A percentile compares a stretch with the other conserved stretches of the same genome.
These are phyloP conservation scores for Streptanthus diversifolius DNA, from an alignment of 345 rosid species.

Conservation along the genomic window DNA sequence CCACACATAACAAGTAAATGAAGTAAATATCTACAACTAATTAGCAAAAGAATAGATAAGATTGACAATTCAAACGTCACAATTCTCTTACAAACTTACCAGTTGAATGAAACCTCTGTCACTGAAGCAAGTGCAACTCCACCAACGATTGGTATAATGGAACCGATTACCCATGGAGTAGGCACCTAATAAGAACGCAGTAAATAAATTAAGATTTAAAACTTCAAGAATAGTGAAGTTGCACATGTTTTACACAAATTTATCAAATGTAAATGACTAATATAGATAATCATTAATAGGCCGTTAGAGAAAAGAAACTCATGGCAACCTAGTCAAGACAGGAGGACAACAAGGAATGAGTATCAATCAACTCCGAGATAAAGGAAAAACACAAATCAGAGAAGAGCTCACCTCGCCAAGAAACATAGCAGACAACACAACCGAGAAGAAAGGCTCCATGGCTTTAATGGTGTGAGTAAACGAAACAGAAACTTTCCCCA, in stretches of 20 bases:
- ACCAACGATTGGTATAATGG: conserved; percentile 88
- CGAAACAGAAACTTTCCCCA: conserved; percentile 97
- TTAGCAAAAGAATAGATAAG: not conserved
- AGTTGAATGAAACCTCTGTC: conserved; percentile 90
- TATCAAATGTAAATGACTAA: not conserved
- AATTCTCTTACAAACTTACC: conserved; percentile 43
- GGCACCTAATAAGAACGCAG: conserved; percentile 46
- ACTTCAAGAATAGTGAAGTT: not conserved
- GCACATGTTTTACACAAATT: not conserved
- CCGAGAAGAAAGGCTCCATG: conserved; percentile 99
- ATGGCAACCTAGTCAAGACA: not conserved
- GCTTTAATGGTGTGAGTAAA: conserved; percentile 99
- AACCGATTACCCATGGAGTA: conserved; percentile 79
- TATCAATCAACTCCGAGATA: not conserved
- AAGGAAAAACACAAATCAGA: not conserved
- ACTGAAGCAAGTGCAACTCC: conserved; percentile 95
- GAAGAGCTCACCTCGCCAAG: conserved; percentile 67
- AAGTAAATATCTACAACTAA: not conserved
- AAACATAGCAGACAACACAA: conserved; percentile 88
- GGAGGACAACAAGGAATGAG: not conserved
- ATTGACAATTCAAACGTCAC: not conserved
- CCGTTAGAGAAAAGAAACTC: not conserved
- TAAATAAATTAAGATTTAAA: not conserved
- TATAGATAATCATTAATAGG: not conserved
- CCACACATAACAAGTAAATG: not conserved